Evolutionary conservation across 1,139 yeast genomes (phyloP).

Genomic region (Geotrichum restrictum): DNA sequence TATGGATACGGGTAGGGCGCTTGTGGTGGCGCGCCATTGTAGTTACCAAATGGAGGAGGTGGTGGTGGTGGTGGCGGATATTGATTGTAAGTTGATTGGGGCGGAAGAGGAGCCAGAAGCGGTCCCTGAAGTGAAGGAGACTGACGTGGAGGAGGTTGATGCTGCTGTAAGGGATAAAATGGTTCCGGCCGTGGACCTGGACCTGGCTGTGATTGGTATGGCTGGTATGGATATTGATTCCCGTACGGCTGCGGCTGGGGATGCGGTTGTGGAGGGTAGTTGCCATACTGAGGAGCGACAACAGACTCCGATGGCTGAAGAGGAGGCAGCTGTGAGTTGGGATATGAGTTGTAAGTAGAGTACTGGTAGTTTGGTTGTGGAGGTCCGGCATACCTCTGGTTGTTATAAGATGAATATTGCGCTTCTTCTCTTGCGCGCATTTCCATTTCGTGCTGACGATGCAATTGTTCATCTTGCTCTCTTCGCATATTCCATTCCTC

Average conservation of each 20-base stretch:
- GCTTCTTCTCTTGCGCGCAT: background rate
- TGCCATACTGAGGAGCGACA: background rate
- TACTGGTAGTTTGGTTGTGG: background rate
- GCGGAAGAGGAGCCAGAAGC: conserved; percentile 20
- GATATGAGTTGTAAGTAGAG: background rate
- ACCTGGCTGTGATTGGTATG: background rate
- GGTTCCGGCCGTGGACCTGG: background rate
- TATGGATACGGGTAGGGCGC: conserved; percentile 3
- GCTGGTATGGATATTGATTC: background rate
- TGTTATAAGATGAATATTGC: background rate
- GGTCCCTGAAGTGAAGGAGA: conserved; percentile 2
- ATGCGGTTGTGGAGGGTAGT: background rate
- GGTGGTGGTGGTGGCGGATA: conserved; percentile 6
- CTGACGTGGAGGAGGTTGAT: background rate
- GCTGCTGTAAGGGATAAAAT: conserved; percentile 4
- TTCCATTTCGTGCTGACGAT: background rate
- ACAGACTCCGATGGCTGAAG: background rate
- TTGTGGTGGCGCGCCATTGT: conserved; percentile 12
- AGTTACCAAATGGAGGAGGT: background rate
- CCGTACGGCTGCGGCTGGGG: background rate
- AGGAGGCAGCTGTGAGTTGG: background rate
- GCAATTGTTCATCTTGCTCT: conserved; percentile 13
- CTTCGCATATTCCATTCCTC: conserved; percentile 19
- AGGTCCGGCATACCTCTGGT: background rate
- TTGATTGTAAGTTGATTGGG: conserved; percentile 1